Conservation (phyloP, 768 basidiomycete genomes). For the Suillus weaverae region DNA sequence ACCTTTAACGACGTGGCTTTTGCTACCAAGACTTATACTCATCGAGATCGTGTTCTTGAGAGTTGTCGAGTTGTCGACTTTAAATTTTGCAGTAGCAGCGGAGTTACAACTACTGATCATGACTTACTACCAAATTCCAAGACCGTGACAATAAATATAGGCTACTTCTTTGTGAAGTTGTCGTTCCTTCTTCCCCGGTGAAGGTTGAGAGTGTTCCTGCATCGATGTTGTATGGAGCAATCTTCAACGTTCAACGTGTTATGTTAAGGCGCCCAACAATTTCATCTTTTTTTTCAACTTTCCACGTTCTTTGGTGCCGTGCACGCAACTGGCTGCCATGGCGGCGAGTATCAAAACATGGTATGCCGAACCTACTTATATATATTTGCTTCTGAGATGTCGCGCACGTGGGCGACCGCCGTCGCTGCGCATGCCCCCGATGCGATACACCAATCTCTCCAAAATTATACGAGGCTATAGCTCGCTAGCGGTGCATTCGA, state of each 20-base stretch:
- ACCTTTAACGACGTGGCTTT: neutral
- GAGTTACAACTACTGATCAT: neutral
- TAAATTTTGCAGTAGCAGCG: neutral
- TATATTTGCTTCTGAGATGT: no score
- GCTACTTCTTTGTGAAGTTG: neutral
- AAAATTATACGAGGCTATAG: neutral
- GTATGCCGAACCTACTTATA: no score
- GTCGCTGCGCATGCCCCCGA: neutral
- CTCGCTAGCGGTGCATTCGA: neutral
- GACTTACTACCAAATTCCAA: neutral
- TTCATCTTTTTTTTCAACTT: no score
- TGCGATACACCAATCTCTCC: neutral
- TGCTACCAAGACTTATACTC: neutral
- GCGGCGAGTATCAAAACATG: neutral
- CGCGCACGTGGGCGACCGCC: neutral
- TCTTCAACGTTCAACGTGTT: no score
- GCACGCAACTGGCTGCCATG: no score
- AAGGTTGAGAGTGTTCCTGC: neutral
- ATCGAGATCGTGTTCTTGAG: neutral
- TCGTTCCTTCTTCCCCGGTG: neutral
- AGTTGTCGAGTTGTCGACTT: neutral
- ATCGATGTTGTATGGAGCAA: neutral
- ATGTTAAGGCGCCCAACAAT: no score
- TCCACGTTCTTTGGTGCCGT: neutral
- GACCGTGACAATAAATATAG: no score